Percentiles rank a stretch among this genome's conserved stretches.
Conservation (phyloP, 2,329 filamentous ascomycete genomes). For the Coniochaeta sp. region DNA sequence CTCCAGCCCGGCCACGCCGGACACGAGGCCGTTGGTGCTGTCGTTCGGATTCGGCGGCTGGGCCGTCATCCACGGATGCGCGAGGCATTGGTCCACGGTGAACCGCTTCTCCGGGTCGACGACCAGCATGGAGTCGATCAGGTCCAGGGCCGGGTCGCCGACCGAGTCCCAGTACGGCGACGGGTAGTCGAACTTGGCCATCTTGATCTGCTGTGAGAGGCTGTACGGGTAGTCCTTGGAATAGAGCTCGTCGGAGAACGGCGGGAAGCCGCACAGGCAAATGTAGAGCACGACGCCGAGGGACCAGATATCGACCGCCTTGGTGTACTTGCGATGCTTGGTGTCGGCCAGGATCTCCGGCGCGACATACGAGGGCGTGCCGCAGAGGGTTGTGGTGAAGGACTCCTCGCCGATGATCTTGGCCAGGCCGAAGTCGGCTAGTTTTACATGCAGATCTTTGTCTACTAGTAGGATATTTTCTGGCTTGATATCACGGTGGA, state of each 20-base stretch:
- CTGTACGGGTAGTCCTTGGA: constrained; percentile 75
- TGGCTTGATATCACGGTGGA: constrained; percentile 95
- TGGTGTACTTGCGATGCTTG: constrained; percentile 80
- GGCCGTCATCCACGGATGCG: constrained; percentile 82
- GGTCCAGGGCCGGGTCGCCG: constrained; percentile 77
- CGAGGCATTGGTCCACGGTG: constrained; percentile 82
- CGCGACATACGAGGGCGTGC: constrained; percentile 95
- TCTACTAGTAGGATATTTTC: constrained; percentile 91
- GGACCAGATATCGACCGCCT: constrained; percentile 94
- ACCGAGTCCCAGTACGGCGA: constrained; percentile 93
- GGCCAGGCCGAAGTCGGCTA: constrained; percentile 93
- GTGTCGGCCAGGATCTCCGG: constrained; percentile 86
- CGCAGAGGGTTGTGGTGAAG: constrained; percentile 92
- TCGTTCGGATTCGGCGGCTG: constrained; percentile 58
- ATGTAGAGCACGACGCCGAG: constrained; percentile 97
- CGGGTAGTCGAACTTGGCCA: constrained; percentile 85
- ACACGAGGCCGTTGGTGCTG: constrained; percentile 86
- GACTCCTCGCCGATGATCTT: constrained; percentile 99
- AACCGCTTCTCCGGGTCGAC: constrained; percentile 78
- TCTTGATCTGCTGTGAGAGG: constrained; percentile 82
- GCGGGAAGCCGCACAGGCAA: constrained; percentile 91
- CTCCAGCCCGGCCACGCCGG: constrained; percentile 74
- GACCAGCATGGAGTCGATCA: constrained; percentile 92
- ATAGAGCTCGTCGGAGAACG: constrained; percentile 91
- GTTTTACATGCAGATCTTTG: constrained; percentile 76